A percentile compares a stretch with the other conserved stretches of the same genome.
These are phyloP conservation scores for Vanderwaltozyma yarrowii DNA, from an alignment of 805 yeast species.

Conservation along the genomic window DNA sequence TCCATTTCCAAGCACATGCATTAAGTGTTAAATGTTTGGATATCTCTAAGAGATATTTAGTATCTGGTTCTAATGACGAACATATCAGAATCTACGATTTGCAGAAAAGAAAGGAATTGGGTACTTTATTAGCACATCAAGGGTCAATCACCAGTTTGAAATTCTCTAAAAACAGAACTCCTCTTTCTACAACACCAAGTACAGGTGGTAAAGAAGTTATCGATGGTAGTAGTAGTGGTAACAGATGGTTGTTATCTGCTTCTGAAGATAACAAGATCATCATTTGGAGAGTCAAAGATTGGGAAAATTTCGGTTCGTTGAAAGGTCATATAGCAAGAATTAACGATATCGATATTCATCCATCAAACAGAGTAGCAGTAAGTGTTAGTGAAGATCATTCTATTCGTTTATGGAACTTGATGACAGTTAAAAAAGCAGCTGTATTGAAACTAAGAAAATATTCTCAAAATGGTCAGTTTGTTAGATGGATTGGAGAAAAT, in stretches of 20 bases:
- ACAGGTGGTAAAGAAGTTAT: slow-evolving; percentile 18
- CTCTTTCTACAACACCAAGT: slow-evolving; percentile 13
- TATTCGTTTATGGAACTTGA: slow-evolving; percentile 84
- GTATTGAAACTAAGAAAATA: slow-evolving; percentile 60
- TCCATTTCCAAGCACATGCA: slow-evolving; percentile 93
- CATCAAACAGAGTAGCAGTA: slow-evolving; percentile 80
- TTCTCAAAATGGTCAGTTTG: slow-evolving; percentile 55
- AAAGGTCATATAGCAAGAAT: slow-evolving; percentile 84
- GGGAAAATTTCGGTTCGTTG: slow-evolving; percentile 84
- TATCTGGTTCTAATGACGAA: slow-evolving; percentile 92
- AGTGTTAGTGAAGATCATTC: slow-evolving; percentile 82
- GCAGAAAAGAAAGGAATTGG: slow-evolving; percentile 87
- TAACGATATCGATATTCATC: slow-evolving; percentile 82
- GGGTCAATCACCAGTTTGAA: slow-evolving; percentile 76
- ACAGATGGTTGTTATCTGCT: slow-evolving; percentile 81
- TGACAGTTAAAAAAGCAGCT: slow-evolving; percentile 94
- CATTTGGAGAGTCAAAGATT: slow-evolving; percentile 92
- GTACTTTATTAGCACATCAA: slow-evolving; percentile 77
- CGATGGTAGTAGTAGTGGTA: slow-evolving; percentile 24
- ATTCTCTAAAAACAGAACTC: slow-evolving; percentile 47
- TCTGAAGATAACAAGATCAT: slow-evolving; percentile 85
- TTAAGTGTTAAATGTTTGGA: slow-evolving; percentile 81
- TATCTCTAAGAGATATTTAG: slow-evolving; percentile 71
- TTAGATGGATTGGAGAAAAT: slow-evolving; percentile 47
- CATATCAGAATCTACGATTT: slow-evolving; percentile 89